Base-by-base conservation (phyloP, 2,329 filamentous ascomycete genomes). In the Talaromyces funiculosus region DNA sequence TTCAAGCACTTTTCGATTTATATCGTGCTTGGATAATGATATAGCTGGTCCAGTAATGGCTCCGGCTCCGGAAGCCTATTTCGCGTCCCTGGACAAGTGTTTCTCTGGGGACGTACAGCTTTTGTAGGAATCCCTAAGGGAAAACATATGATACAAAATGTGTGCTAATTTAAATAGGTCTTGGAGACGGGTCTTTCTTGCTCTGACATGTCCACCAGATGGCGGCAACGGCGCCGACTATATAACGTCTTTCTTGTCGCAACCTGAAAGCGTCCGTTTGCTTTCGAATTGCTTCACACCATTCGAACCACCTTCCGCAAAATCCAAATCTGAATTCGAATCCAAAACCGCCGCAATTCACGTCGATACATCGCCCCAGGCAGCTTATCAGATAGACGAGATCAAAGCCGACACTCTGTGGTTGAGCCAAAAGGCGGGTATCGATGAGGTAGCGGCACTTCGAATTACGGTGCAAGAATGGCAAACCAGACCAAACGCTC, bases 301-400 rank as follows among this genome's bases (percentile, higher is more conserved):
- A 43, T 96, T 93, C 73, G 77, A 83, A 61, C 68, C 81, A 64
- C 80, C 87, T 1, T 85, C 83, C 65, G 72, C 84, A 56, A 80
- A 85, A 67, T 84, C 88, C 31, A 90, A 87, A 73, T 81, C 84
- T 65, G 83, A 84, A 18, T 95, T 95, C 70, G 89, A 95, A 63
- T 89, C 89, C 20, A 92, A 88, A 74, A 96, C 90, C 0, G 89
- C 92, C 22, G 89, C 92, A 4, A 95, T 97, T 63, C 89, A 96
- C 72, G 85, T 92, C 53, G 85, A 90, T 1, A 86, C 89, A 18
- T 84, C 84, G 4, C 79, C 84, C 12, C 85, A 84, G 67, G 82
- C 84, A 42, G 84, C 84, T 60, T 90, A 88, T 71, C 85, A 92
- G 69, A 80, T 96, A 66, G 86, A 89, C 40, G 80, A 88, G 69